Conservation (phyloP, 257 asterid genomes). For the Nicotiana noctiflora region DNA sequence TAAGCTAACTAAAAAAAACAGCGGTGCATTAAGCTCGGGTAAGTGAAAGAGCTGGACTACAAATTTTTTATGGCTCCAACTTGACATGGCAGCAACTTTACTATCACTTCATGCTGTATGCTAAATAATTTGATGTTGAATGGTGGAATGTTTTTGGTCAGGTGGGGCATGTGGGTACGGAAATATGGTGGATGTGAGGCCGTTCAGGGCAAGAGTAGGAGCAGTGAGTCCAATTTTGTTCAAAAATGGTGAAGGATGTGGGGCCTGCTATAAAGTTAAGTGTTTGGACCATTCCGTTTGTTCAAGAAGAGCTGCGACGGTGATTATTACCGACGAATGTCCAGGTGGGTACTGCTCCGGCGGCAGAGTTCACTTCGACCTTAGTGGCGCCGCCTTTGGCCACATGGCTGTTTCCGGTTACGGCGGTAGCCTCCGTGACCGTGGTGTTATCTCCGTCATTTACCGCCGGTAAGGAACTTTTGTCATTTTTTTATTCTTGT, state of each 20-base stretch:
- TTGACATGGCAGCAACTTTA: too few relatives aligned
- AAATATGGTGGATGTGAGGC: slow-evolving; percentile 85
- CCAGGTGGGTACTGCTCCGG: slow-evolving; percentile 81
- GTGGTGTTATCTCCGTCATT: slow-evolving; percentile 66
- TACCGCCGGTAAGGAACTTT: slow-evolving; percentile 56
- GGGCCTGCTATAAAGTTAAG: slow-evolving; percentile 86
- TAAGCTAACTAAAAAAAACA: too few relatives aligned
- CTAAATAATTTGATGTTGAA: background rate
- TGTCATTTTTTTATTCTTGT: background rate
- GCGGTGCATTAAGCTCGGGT: too few relatives aligned
- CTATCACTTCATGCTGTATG: background rate
- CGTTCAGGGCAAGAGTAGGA: slow-evolving; percentile 85
- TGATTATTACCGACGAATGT: slow-evolving; percentile 86
- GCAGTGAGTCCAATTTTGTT: slow-evolving; percentile 94
- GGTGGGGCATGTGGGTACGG: slow-evolving; percentile 99
- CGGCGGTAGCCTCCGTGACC: slow-evolving; percentile 74
- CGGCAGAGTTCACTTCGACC: slow-evolving; percentile 68
- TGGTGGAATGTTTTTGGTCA: background rate
- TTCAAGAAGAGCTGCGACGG: slow-evolving; percentile 84
- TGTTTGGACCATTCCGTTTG: slow-evolving; percentile 81
- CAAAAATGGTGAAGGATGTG: slow-evolving; percentile 91
- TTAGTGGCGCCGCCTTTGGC: slow-evolving; percentile 94
- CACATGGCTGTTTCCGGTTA: slow-evolving; percentile 77
- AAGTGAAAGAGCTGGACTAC: too few relatives aligned
- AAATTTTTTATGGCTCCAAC: too few relatives aligned